phyloP scores from a whole-genome alignment of 345 rosid genomes.

The Populus tremula region DNA sequence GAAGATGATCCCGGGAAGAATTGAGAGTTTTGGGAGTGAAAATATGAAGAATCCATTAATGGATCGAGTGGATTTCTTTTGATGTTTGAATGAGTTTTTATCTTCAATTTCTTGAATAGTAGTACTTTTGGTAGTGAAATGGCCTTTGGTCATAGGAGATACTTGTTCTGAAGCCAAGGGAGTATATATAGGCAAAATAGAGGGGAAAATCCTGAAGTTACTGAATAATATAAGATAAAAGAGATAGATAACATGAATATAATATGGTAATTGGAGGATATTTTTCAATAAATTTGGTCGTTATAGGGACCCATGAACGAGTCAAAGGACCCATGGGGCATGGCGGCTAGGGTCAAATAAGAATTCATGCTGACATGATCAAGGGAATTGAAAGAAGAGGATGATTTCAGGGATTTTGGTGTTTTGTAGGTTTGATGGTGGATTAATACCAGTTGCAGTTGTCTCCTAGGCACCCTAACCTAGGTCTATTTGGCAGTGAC shows the following conservation, averaged over 20 bases:
- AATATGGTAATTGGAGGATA: slow-evolving; percentile 15
- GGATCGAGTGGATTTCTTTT: neutral
- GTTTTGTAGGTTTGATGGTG: neutral
- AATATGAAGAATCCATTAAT: slow-evolving; percentile 38
- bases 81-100: neutral
- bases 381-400: neutral
- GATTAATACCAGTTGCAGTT: neutral
- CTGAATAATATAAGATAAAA: too few species aligned
- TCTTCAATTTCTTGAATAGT: neutral
- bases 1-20: slow-evolving; percentile 33
- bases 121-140: neutral
- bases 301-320: slow-evolving; percentile 22
- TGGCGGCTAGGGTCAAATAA: slow-evolving; percentile 40
- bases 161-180: slow-evolving; percentile 5
- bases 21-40: slow-evolving; percentile 24
- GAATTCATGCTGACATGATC: slow-evolving; percentile 17
- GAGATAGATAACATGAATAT: slow-evolving; percentile 22
- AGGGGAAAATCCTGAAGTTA: slow-evolving; percentile 16
- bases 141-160: slow-evolving; percentile 16
- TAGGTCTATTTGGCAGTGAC: neutral
- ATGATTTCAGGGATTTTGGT: slow-evolving; percentile 14
- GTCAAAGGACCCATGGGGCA: slow-evolving; percentile 39
- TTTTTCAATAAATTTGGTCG: slow-evolving; percentile 21
- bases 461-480: slow-evolving; percentile 6
- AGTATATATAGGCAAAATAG: slow-evolving; percentile 18